These are phyloP conservation scores for Proliferodiscus dingleyae DNA, from an alignment of 2,329 filamentous ascomycete species.

Conservation along the genomic window DNA sequence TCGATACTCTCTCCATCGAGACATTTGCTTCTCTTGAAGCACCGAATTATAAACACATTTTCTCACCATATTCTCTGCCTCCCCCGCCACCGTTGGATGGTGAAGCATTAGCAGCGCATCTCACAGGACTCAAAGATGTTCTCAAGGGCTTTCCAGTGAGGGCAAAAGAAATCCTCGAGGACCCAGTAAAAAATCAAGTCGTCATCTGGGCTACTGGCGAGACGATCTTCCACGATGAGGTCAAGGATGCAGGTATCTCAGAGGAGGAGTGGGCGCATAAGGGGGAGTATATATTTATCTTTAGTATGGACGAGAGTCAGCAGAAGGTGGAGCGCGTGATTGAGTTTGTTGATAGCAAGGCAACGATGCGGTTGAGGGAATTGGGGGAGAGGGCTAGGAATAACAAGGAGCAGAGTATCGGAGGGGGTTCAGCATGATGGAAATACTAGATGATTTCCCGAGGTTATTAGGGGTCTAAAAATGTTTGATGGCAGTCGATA, in stretches of 20 bases:
- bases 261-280: slow-evolving; percentile 26
- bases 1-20: slow-evolving; percentile 1
- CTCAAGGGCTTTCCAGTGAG: slow-evolving; percentile 21
- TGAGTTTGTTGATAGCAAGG: slow-evolving; percentile 33
- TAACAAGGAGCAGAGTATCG: not conserved
- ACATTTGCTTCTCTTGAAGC: slow-evolving; percentile 1
- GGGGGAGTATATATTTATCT: slow-evolving; percentile 33
- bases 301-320: slow-evolving; percentile 28
- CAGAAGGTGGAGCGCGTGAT: slow-evolving; percentile 27
- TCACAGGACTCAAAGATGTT: slow-evolving; percentile 1
- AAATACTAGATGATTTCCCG: no score
- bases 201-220: slow-evolving; percentile 28
- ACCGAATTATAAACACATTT: slow-evolving; percentile 2
- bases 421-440: no score
- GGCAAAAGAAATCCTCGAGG: slow-evolving; percentile 17
- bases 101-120: not conserved
- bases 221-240: slow-evolving; percentile 25
- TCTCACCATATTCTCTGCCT: slow-evolving; percentile 4
- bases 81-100: slow-evolving; percentile 1
- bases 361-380: slow-evolving; percentile 2
- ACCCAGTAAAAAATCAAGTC: slow-evolving; percentile 22
- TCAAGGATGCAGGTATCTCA: slow-evolving; percentile 12
- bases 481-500: no score
- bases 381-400: slow-evolving; percentile 5
- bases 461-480: no score